Evolutionary conservation across 2,329 filamentous ascomycete genomes (phyloP).

Genomic region (Pseudogymnoascus sp.): DNA sequence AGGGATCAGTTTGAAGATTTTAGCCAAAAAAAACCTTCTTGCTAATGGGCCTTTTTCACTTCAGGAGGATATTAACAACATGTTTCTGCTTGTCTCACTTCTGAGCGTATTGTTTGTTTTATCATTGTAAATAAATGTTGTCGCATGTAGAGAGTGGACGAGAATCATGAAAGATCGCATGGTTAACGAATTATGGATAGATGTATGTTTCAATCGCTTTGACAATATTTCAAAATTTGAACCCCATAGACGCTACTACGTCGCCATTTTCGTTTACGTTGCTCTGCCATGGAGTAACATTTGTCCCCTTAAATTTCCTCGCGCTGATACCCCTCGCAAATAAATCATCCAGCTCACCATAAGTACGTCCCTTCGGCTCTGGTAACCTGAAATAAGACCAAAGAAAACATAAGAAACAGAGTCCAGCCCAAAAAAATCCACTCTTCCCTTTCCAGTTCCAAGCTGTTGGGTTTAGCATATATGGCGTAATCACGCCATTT

Average conservation of each 20-base stretch:
- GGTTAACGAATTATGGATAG: neutral
- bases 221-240: neutral
- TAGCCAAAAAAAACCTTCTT: too few species aligned
- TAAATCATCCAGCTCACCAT: constrained; percentile 73
- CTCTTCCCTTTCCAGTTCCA: constrained; percentile 84
- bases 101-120: too few species aligned
- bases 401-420: constrained; percentile 70
- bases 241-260: neutral
- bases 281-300: constrained; percentile 50
- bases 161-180: too few species aligned
- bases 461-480: constrained; percentile 78
- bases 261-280: neutral
- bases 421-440: constrained; percentile 79
- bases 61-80: too few species aligned
- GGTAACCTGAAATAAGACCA: constrained; percentile 75
- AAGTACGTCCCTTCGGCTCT: constrained; percentile 68
- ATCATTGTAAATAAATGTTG: too few species aligned
- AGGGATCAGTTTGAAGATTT: too few species aligned
- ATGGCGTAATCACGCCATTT: constrained; percentile 71
- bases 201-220: neutral
- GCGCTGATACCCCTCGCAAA: constrained; percentile 58
- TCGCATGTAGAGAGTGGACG: too few species aligned
- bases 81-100: too few species aligned
- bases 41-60: too few species aligned
- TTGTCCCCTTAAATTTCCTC: constrained; percentile 40